Evolutionary conservation across 23 red algal species (phyloP).

Genomic region (Agarophyton chilense): DNA sequence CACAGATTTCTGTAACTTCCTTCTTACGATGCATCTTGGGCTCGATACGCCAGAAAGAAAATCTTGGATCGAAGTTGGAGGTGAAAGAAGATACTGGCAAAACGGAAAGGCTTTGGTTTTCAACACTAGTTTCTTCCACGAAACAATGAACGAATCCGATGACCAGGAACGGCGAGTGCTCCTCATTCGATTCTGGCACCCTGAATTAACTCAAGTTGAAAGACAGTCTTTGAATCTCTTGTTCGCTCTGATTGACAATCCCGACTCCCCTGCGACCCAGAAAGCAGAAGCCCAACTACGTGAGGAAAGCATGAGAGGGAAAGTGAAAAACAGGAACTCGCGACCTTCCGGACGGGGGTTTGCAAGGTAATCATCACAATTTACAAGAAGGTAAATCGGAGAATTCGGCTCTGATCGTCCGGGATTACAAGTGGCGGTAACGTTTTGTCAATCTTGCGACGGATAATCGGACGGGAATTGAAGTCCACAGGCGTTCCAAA

Average conservation of each 20-base stretch:
- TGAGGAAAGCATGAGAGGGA: neutral
- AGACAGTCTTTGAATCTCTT: conserved; percentile 74
- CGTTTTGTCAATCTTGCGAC: conserved; percentile 69
- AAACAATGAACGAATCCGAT: conserved; percentile 79
- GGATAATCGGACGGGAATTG: conserved; percentile 28
- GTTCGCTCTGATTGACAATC: conserved; percentile 75
- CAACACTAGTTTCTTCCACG: conserved; percentile 85
- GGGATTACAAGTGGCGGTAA: conserved; percentile 38
- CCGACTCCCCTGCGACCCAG: conserved; percentile 23
- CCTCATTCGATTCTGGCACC: conserved; percentile 91
- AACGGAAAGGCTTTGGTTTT: conserved; percentile 88
- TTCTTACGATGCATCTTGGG: conserved; percentile 86
- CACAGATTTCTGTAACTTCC: conserved; percentile 90
- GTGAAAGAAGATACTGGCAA: conserved; percentile 85
- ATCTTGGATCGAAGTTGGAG: conserved; percentile 90
- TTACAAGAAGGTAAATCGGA: conserved; percentile 52
- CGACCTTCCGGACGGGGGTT: conserved; percentile 35
- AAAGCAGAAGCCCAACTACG: conserved; percentile 33
- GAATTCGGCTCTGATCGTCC: conserved; percentile 46
- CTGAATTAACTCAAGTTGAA: conserved; percentile 64
- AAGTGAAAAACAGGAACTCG: neutral
- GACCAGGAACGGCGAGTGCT: conserved; percentile 72
- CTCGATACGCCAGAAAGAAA: conserved; percentile 46
- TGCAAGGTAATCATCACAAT: conserved; percentile 24
- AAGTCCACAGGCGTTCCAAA: conserved; percentile 12